Evolutionary conservation across 371 early-diverging fungal species (phyloP).

Genomic region (Dichotomocladium elegans): DNA sequence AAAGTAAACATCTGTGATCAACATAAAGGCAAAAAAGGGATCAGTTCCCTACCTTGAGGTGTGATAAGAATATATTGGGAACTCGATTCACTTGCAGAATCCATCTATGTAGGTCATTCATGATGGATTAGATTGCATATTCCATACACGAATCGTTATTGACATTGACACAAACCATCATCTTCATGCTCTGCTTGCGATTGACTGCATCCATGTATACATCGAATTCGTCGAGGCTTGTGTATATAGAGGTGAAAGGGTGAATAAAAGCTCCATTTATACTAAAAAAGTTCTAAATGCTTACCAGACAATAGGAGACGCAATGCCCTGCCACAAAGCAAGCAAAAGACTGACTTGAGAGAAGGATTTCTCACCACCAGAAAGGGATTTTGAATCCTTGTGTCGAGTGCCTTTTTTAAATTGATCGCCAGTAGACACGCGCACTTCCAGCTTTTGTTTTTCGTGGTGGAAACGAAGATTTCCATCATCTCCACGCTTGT

Average conservation of each 20-base stretch:
- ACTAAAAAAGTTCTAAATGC: not conserved
- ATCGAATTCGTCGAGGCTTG: conserved; percentile 98
- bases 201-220: conserved; percentile 99
- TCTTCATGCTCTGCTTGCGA: conserved; percentile 79
- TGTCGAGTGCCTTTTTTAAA: conserved; percentile 43
- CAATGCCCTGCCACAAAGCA: conserved; percentile 96
- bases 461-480: conserved; percentile 79
- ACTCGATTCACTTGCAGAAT: conserved; percentile 66
- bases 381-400: conserved; percentile 88
- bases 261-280: not conserved
- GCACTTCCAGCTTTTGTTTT: conserved; percentile 62
- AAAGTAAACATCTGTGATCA: no score
- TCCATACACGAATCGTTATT: no score
- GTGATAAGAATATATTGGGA: conserved; percentile 95
- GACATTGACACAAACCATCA: conserved; percentile 62
- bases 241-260: not conserved
- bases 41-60: conserved; percentile 72
- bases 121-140: not conserved
- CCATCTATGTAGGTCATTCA: conserved; percentile 44
- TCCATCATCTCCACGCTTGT: conserved; percentile 88
- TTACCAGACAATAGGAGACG: conserved; percentile 89
- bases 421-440: conserved; percentile 50
- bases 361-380: conserved; percentile 99
- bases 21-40: no score
- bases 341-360: conserved; percentile 96